phyloP scores from a whole-genome alignment of 768 basidiomycete genomes.

The Auriculariales sp. region DNA sequence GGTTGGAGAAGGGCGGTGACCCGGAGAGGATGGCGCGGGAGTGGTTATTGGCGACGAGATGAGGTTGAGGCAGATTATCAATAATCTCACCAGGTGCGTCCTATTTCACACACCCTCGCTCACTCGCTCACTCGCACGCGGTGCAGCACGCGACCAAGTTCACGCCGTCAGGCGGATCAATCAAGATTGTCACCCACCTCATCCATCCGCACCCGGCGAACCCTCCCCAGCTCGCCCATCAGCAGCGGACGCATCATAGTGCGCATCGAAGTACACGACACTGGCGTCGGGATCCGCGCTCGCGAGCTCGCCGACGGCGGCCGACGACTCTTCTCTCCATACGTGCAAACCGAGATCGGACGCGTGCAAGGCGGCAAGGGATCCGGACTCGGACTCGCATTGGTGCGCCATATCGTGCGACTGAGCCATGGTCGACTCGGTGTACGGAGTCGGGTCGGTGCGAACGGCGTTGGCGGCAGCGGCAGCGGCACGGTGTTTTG shows the following conservation, averaged over 20 bases:
- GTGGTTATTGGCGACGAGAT: conserved; percentile 20
- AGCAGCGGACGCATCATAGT: conserved; percentile 15
- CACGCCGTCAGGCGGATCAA: conserved; percentile 13
- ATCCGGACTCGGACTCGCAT: conserved; percentile 58
- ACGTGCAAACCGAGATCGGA: conserved; percentile 22
- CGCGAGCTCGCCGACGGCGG: conserved; percentile 19
- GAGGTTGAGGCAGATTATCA: conserved; percentile 15
- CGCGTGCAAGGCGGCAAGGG: conserved; percentile 27
- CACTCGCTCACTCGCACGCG: neutral
- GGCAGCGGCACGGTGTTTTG: conserved; percentile 75
- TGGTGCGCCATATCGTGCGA: conserved; percentile 68
- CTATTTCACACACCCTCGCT: neutral
- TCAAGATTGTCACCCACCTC: conserved; percentile 12
- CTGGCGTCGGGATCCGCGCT: conserved; percentile 24
- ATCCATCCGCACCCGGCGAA: conserved; percentile 9
- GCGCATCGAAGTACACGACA: conserved; percentile 26
- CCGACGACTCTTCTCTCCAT: conserved; percentile 14
- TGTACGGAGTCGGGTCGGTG: conserved; percentile 17
- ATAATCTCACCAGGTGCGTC: conserved; percentile 9
- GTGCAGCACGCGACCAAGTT: conserved; percentile 17
- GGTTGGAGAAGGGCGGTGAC: no score
- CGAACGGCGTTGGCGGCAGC: conserved; percentile 13
- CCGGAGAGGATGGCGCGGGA: conserved; percentile 10
- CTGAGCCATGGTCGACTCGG: conserved; percentile 60
- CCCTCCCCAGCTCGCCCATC: neutral